These are phyloP conservation scores for Ophiostoma sp. DNA, from an alignment of 2,329 filamentous ascomycete genomes.

Conservation along the genomic window DNA sequence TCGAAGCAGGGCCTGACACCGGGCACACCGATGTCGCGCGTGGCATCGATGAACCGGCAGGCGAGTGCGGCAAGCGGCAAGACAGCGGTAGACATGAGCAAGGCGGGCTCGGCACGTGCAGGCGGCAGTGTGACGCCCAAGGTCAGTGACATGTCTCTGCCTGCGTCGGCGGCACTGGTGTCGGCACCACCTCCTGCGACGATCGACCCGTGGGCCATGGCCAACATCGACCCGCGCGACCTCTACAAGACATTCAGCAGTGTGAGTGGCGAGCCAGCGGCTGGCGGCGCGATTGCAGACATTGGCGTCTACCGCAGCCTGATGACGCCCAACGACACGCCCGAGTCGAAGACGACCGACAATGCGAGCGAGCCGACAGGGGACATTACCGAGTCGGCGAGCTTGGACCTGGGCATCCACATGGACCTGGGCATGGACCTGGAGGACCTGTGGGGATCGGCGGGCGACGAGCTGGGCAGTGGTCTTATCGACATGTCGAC, in stretches of 20 bases:
- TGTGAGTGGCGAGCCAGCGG: constrained; percentile 36
- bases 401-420: constrained; percentile 46
- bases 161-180: constrained; percentile 25
- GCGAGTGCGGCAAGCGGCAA: constrained; percentile 40
- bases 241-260: constrained; percentile 38
- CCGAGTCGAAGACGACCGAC: constrained; percentile 55
- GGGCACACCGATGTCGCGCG: constrained; percentile 48
- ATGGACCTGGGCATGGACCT: constrained; percentile 47
- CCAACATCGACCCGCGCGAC: constrained; percentile 51
- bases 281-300: constrained; percentile 47
- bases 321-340: constrained; percentile 57
- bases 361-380: constrained; percentile 53
- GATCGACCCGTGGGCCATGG: constrained; percentile 33
- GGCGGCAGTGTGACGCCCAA: neutral
- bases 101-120: constrained; percentile 27
- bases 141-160: constrained; percentile 25
- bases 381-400: constrained; percentile 52
- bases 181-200: constrained; percentile 16
- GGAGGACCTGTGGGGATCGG: neutral
- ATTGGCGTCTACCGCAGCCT: constrained; percentile 47
- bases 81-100: constrained; percentile 28
- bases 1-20: constrained; percentile 45
- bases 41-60: constrained; percentile 47
- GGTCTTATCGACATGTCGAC: constrained; percentile 38
- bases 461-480: constrained; percentile 37